Evolutionary conservation across 2,329 filamentous ascomycete genomes (phyloP).

Genomic region (Sclerotinia glacialis): DNA sequence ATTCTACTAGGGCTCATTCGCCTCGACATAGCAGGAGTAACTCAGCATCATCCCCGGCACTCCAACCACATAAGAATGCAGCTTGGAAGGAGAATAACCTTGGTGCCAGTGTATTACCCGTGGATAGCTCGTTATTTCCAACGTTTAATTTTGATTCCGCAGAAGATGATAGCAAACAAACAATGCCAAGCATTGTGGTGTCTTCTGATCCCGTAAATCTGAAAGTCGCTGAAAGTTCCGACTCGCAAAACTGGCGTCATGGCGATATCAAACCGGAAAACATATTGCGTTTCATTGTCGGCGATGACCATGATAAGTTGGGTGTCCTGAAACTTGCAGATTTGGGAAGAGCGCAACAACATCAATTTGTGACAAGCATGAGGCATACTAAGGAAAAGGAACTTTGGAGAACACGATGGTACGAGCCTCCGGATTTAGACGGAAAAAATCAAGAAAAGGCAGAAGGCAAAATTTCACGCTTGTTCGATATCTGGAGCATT

Average conservation of each 20-base stretch:
- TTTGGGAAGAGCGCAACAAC: slow-evolving; percentile 13
- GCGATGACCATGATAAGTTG: not conserved
- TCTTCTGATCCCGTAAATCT: not conserved
- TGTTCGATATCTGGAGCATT: slow-evolving; percentile 15
- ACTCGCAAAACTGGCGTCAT: slow-evolving; percentile 1
- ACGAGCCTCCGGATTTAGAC: slow-evolving; percentile 3
- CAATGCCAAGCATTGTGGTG: not conserved
- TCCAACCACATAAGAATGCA: not conserved
- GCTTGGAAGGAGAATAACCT: not conserved
- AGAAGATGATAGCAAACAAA: not conserved
- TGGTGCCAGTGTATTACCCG: not conserved
- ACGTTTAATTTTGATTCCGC: not conserved
- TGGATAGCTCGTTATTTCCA: not conserved
- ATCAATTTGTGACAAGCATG: slow-evolving; percentile 2
- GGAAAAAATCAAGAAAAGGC: not conserved
- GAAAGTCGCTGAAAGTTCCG: not conserved
- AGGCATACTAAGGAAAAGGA: not conserved
- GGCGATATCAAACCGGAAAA: slow-evolving; percentile 3
- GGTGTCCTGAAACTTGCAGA: slow-evolving; percentile 7
- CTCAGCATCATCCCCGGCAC: not conserved
- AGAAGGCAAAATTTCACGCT: not conserved
- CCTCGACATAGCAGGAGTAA: not conserved
- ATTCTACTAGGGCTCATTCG: not conserved
- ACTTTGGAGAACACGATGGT: slow-evolving; percentile 9
- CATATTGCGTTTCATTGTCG: not conserved